phyloP scores from a whole-genome alignment of 257 asterid species.

The Hygrophila difformis region DNA sequence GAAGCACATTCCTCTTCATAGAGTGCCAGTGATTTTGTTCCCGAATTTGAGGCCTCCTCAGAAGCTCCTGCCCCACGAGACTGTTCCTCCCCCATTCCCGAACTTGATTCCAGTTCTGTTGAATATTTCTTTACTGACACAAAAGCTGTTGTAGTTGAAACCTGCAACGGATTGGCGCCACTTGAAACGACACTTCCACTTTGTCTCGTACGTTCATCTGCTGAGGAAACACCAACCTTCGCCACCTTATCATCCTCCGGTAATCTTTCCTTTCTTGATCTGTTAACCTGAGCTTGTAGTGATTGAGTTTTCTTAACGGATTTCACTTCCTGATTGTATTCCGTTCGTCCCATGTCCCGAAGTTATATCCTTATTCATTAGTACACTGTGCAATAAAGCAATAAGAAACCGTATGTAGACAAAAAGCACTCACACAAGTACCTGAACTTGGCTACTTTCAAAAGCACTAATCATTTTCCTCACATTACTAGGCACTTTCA shows the following conservation, averaged over 20 bases:
- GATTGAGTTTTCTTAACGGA: slow-evolving; percentile 29
- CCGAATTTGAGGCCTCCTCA: slow-evolving; percentile 23
- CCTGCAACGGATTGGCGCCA: slow-evolving; percentile 8
- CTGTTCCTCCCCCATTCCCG: slow-evolving; percentile 22
- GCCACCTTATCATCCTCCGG: slow-evolving; percentile 18
- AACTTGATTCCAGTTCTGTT: slow-evolving; percentile 7
- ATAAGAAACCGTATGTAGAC: slow-evolving; percentile 4
- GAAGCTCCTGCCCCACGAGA: slow-evolving; percentile 15
- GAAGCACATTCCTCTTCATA: slow-evolving; percentile 33
- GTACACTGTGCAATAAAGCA: not conserved
- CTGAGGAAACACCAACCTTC: slow-evolving; percentile 17
- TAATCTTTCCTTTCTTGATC: slow-evolving; percentile 28
- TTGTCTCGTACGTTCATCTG: slow-evolving; percentile 16
- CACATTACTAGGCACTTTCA: slow-evolving; percentile 48
- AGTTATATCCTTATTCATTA: slow-evolving; percentile 6
- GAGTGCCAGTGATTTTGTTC: slow-evolving; percentile 25
- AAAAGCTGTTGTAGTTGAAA: slow-evolving; percentile 14
- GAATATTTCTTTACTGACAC: slow-evolving; percentile 15
- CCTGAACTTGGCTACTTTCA: slow-evolving; percentile 56
- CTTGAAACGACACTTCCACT: slow-evolving; percentile 17
- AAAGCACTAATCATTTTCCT: slow-evolving; percentile 78
- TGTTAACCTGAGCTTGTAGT: slow-evolving; percentile 34
- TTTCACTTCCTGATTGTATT: slow-evolving; percentile 43
- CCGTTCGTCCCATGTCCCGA: slow-evolving; percentile 10
- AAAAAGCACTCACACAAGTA: slow-evolving; percentile 20